phyloP scores from a whole-genome alignment of 257 asterid genomes.

The Orobanche coerulescens region DNA sequence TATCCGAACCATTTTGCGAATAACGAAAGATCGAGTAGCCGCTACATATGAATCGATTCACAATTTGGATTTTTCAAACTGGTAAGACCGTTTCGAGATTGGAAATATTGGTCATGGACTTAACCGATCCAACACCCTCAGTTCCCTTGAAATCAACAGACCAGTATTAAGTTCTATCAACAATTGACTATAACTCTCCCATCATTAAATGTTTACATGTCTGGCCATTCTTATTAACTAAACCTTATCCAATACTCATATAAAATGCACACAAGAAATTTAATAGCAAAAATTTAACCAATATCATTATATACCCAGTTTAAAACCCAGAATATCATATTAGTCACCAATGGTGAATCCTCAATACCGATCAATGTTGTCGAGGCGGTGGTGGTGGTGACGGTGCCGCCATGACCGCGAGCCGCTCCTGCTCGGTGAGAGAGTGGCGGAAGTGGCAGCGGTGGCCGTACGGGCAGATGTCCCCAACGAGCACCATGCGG shows the following conservation, averaged over 20 bases:
- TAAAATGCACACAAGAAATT: slow-evolving; percentile 2
- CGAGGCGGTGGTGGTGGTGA: slow-evolving; percentile 9
- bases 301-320: no score
- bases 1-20: no score
- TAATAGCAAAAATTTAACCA: slow-evolving; percentile 4
- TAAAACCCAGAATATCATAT: no score
- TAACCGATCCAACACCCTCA: no score
- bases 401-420: slow-evolving; percentile 10
- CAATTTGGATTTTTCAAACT: no score
- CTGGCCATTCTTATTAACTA: slow-evolving; percentile 1
- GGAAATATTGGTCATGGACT: no score
- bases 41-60: no score
- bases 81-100: no score
- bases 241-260: background rate
- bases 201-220: background rate
- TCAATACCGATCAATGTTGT: slow-evolving; percentile 5
- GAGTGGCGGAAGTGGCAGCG: slow-evolving; percentile 69
- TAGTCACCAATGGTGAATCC: background rate
- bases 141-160: background rate
- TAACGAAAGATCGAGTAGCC: no score
- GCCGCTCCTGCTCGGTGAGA: slow-evolving; percentile 45
- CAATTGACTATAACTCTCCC: slow-evolving; percentile 9
- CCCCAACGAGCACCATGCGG: slow-evolving; percentile 56
- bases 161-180: background rate
- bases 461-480: slow-evolving; percentile 53